These are phyloP conservation scores for Tricholoma hemisulphureum DNA, from an alignment of 768 basidiomycete genomes.

Conservation along the genomic window DNA sequence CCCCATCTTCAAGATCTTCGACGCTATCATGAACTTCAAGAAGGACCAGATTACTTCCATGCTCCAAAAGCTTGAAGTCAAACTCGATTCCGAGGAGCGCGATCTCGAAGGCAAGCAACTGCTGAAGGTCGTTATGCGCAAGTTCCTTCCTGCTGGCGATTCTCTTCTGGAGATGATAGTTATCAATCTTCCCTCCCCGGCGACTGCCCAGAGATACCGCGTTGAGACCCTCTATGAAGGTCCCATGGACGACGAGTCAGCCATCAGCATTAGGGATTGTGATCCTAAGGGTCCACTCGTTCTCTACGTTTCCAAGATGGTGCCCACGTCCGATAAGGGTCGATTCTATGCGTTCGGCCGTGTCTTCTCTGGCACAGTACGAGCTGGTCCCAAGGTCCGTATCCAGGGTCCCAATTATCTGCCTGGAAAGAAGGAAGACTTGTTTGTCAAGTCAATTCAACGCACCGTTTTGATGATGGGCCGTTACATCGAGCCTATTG, in stretches of 20 bases:
- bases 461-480: slow-evolving; percentile 99
- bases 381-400: slow-evolving; percentile 96
- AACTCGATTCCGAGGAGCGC: slow-evolving; percentile 82
- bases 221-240: slow-evolving; percentile 99
- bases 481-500: slow-evolving; percentile 96
- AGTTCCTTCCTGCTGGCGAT: slow-evolving; percentile 99
- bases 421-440: slow-evolving; percentile 97
- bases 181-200: slow-evolving; percentile 97
- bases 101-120: slow-evolving; percentile 94
- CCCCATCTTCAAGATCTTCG: slow-evolving; percentile 98
- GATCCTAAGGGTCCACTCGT: slow-evolving; percentile 96
- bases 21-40: slow-evolving; percentile 99
- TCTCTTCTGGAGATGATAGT: slow-evolving; percentile 99
- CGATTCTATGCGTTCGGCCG: slow-evolving; percentile 99
- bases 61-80: slow-evolving; percentile 95
- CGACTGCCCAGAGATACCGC: slow-evolving; percentile 97
- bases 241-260: slow-evolving; percentile 99
- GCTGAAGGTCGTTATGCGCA: slow-evolving; percentile 98
- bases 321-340: slow-evolving; percentile 99
- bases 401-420: slow-evolving; percentile 99
- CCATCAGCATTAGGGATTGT: slow-evolving; percentile 97
- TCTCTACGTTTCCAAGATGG: slow-evolving; percentile 99
- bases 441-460: slow-evolving; percentile 97
- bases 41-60: slow-evolving; percentile 82
- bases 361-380: slow-evolving; percentile 98